Percentiles rank a stretch among this genome's conserved stretches.
Evolutionary conservation across 805 yeast genomes (phyloP).

Genomic region (Candida vartiovaarae): DNA sequence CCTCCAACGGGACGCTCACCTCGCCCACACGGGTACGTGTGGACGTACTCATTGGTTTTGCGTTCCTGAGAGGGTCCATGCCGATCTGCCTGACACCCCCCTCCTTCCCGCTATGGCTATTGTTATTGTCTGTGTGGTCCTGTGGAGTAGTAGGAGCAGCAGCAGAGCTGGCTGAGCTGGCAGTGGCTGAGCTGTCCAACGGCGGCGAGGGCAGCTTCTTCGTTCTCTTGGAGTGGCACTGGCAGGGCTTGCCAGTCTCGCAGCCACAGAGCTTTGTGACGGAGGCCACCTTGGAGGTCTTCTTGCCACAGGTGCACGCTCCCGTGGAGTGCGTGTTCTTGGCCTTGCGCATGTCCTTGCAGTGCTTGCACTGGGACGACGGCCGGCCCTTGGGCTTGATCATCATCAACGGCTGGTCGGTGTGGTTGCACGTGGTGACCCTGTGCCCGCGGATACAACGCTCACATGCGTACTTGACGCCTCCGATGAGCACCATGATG

Average conservation of each 20-base stretch:
- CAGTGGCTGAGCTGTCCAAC: not conserved
- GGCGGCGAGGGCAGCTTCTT: not conserved
- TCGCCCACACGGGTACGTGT: constrained; percentile 30
- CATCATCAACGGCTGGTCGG: constrained; percentile 84
- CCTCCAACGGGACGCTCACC: constrained; percentile 31
- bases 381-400: constrained; percentile 97
- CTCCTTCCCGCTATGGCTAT: constrained; percentile 1
- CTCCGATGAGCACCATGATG: constrained; percentile 81
- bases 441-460: constrained; percentile 95
- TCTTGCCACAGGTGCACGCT: constrained; percentile 61
- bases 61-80: constrained; percentile 22
- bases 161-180: not conserved
- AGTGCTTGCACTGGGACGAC: constrained; percentile 82
- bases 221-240: constrained; percentile 21
- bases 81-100: constrained; percentile 20
- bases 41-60: constrained; percentile 19
- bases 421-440: constrained; percentile 88
- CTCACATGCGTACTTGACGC: constrained; percentile 93
- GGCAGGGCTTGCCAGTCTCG: constrained; percentile 21
- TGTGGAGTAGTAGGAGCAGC: not conserved
- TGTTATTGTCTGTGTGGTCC: not conserved
- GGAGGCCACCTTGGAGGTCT: constrained; percentile 25
- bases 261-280: constrained; percentile 22
- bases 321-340: constrained; percentile 56
- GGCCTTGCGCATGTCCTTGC: constrained; percentile 65